Conservation (phyloP, 345 rosid genomes). For the Eutrema yunnanense region DNA sequence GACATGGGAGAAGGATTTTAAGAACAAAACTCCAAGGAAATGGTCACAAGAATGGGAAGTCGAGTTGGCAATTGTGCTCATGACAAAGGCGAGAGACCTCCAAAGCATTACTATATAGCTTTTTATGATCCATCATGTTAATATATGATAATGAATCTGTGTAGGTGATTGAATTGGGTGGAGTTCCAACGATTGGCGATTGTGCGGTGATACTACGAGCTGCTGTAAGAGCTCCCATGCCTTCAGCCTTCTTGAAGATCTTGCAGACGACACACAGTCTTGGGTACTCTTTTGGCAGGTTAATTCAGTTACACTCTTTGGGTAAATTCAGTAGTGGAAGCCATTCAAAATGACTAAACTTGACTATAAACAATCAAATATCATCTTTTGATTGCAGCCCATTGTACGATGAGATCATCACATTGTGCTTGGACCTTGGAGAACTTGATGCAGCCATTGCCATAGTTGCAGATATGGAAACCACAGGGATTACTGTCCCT, state of each 20-base stretch:
- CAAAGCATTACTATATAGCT: neutral
- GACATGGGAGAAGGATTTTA: slow-evolving; percentile 91
- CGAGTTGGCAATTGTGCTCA: slow-evolving; percentile 69
- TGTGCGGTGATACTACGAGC: slow-evolving; percentile 84
- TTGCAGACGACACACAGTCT: slow-evolving; percentile 71
- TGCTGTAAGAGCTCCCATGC: slow-evolving; percentile 81
- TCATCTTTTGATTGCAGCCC: slow-evolving; percentile 47
- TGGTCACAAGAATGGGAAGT: slow-evolving; percentile 99
- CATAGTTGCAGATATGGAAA: slow-evolving; percentile 85
- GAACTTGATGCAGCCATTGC: slow-evolving; percentile 90
- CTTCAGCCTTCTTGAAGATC: slow-evolving; percentile 83
- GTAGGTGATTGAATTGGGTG: slow-evolving; percentile 87
- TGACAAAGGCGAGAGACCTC: slow-evolving; percentile 59
- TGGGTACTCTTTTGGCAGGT: slow-evolving; percentile 85
- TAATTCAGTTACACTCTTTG: neutral
- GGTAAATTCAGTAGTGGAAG: neutral
- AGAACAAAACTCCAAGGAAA: slow-evolving; percentile 61
- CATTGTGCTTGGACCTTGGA: slow-evolving; percentile 72
- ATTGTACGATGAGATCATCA: slow-evolving; percentile 75
- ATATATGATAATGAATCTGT: neutral
- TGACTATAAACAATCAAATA: neutral
- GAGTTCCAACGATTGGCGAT: slow-evolving; percentile 80
- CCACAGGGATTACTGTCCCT: slow-evolving; percentile 58
- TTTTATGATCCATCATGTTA: neutral
- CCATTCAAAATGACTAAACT: neutral